Conservation (phyloP, 805 yeast genomes). For the Ogataea minuta region DNA sequence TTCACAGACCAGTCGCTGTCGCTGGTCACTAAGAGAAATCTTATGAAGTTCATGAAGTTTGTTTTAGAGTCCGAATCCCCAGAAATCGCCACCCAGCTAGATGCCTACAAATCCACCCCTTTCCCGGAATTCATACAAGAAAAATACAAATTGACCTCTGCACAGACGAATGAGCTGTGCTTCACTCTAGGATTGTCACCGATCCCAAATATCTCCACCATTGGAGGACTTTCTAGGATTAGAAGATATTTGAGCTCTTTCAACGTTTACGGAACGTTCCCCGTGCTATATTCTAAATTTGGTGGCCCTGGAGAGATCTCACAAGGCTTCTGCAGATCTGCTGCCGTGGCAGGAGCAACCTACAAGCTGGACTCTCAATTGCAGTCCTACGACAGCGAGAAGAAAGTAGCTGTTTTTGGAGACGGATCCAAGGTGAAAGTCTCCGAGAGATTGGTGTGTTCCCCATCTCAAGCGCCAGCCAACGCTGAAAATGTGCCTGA, state of each 20-base stretch:
- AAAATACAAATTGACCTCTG: constrained; percentile 65
- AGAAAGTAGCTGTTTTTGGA: constrained; percentile 64
- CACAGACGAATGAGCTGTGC: constrained; percentile 80
- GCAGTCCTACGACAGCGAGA: constrained; percentile 59
- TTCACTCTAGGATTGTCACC: constrained; percentile 82
- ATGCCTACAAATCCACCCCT: constrained; percentile 52
- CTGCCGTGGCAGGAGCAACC: constrained; percentile 97
- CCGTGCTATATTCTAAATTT: constrained; percentile 85
- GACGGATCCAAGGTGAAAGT: constrained; percentile 77
- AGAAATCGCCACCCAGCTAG: constrained; percentile 44
- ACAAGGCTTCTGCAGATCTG: constrained; percentile 96
- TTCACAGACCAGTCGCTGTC: constrained; percentile 83
- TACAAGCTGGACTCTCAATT: constrained; percentile 77
- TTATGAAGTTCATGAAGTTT: constrained; percentile 91
- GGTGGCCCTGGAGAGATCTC: constrained; percentile 96
- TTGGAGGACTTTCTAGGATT: constrained; percentile 75
- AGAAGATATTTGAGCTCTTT: constrained; percentile 80
- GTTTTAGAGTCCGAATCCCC: constrained; percentile 66
- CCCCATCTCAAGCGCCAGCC: constrained; percentile 64
- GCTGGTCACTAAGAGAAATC: constrained; percentile 70
- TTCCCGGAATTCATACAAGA: constrained; percentile 58
- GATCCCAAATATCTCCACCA: constrained; percentile 57
- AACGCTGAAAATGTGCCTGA: constrained; percentile 41
- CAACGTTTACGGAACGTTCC: constrained; percentile 92
- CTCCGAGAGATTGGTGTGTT: constrained; percentile 72